Percentiles rank a stretch among this genome's conserved stretches.
phyloP scores from a whole-genome alignment of 345 rosid genomes.

The Euphorbia peplus region DNA sequence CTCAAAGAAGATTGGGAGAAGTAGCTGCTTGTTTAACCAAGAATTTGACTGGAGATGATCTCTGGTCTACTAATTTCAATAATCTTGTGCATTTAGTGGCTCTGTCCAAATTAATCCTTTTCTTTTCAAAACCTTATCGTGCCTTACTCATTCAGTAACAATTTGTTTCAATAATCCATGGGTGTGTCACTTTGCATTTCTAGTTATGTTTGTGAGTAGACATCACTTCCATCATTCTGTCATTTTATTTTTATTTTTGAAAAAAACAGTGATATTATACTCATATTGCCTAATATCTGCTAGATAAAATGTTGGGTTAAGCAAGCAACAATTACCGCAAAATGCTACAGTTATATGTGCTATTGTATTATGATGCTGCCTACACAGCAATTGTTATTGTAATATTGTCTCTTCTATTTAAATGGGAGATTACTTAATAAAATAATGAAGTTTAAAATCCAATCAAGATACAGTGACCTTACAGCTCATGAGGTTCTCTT shows the following conservation, averaged over 20 bases:
- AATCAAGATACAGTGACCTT: too few relatives aligned
- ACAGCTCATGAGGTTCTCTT: too few relatives aligned
- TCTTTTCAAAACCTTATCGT: background rate
- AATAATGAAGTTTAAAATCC: too few relatives aligned
- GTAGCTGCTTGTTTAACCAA: background rate
- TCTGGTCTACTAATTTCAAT: background rate
- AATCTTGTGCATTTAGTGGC: background rate
- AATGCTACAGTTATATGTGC: background rate
- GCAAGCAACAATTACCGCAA: background rate
- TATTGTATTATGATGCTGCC: too few relatives aligned
- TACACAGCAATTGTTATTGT: too few relatives aligned
- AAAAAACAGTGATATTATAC: background rate
- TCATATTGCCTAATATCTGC: background rate
- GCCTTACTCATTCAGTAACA: background rate
- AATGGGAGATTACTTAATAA: too few relatives aligned
- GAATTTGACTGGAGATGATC: background rate
- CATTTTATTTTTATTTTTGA: too few relatives aligned
- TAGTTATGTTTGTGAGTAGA: background rate
- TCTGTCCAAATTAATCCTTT: background rate
- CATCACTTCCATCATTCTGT: background rate
- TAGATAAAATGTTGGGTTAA: background rate
- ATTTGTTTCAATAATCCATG: background rate
- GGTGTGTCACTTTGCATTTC: background rate
- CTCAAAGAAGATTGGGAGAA: background rate
- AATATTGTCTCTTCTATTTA: too few relatives aligned